Conservation (phyloP, 2,329 filamentous ascomycete genomes). For the Sclerotinia trifoliorum region DNA sequence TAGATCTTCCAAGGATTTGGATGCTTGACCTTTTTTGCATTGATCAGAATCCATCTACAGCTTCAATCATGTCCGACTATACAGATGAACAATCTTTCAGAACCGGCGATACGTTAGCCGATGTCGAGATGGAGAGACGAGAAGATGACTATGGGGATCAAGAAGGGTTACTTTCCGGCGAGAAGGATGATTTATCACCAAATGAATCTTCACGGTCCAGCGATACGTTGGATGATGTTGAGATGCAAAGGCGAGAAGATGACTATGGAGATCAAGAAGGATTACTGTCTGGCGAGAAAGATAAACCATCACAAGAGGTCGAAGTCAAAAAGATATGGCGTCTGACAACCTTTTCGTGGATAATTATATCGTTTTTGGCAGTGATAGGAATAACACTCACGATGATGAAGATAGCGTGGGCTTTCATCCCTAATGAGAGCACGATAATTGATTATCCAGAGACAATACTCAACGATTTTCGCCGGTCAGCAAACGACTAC, state of each 20-base stretch:
- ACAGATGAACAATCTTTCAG: slow-evolving; percentile 18
- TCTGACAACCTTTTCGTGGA: slow-evolving; percentile 36
- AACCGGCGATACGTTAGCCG: slow-evolving; percentile 28
- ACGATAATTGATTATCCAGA: slow-evolving; percentile 24
- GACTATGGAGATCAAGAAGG: slow-evolving; percentile 28
- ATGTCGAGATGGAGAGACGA: slow-evolving; percentile 36
- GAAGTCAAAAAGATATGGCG: slow-evolving; percentile 37
- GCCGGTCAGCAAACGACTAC: slow-evolving; percentile 50
- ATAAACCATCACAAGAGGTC: slow-evolving; percentile 24
- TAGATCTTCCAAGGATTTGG: not conserved
- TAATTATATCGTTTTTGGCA: slow-evolving; percentile 31
- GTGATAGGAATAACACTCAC: slow-evolving; percentile 28
- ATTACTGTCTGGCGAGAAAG: not conserved
- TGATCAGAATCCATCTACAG: not conserved
- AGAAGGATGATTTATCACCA: slow-evolving; percentile 20
- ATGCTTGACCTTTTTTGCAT: not conserved
- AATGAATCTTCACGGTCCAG: slow-evolving; percentile 24
- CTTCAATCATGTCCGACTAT: slow-evolving; percentile 27
- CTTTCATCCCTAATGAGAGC: slow-evolving; percentile 30
- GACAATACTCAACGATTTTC: slow-evolving; percentile 30
- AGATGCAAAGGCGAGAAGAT: slow-evolving; percentile 36
- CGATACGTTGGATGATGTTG: slow-evolving; percentile 31
- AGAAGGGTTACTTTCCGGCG: slow-evolving; percentile 21
- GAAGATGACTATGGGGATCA: slow-evolving; percentile 29
- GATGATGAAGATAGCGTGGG: slow-evolving; percentile 32